Percentiles rank a stretch among this genome's conserved stretches.
These are phyloP conservation scores for Blastocystis sp. DNA, from an alignment of 352 stramenopile species.

Conservation along the genomic window DNA sequence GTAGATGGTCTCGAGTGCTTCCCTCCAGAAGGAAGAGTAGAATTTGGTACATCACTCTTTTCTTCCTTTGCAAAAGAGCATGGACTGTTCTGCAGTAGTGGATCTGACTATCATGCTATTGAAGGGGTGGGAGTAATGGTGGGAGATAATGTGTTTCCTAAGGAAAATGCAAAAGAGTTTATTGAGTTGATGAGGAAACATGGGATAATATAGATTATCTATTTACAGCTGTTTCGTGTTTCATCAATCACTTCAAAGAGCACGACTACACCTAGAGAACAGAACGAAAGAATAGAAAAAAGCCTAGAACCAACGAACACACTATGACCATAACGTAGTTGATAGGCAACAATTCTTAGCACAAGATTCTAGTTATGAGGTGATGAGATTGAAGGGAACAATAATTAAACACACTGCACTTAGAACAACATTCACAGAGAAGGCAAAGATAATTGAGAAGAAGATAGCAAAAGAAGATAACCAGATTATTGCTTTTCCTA, in stretches of 20 bases:
- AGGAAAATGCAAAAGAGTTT: not conserved
- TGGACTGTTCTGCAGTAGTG: slow-evolving; percentile 16
- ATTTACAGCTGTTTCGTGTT: slow-evolving; percentile 63
- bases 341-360: slow-evolving; percentile 17
- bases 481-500: not conserved
- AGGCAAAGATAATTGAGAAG: slow-evolving; percentile 13
- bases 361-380: slow-evolving; percentile 20
- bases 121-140: not conserved
- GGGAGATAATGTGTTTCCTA: slow-evolving; percentile 40
- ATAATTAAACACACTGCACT: not conserved
- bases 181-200: slow-evolving; percentile 13
- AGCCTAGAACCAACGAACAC: not conserved
- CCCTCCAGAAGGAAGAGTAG: not conserved
- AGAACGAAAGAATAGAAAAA: slow-evolving; percentile 45
- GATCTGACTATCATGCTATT: slow-evolving; percentile 41
- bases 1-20: slow-evolving; percentile 47
- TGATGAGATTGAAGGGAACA: not conserved
- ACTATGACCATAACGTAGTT: not conserved
- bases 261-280: not conserved
- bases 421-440: slow-evolving; percentile 3
- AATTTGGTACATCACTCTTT: not conserved
- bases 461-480: slow-evolving; percentile 23
- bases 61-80: not conserved
- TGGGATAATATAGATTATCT: slow-evolving; percentile 10
- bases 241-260: slow-evolving; percentile 42